These are phyloP conservation scores for Boletus sp. DNA, from an alignment of 768 basidiomycete species.

Conservation along the genomic window DNA sequence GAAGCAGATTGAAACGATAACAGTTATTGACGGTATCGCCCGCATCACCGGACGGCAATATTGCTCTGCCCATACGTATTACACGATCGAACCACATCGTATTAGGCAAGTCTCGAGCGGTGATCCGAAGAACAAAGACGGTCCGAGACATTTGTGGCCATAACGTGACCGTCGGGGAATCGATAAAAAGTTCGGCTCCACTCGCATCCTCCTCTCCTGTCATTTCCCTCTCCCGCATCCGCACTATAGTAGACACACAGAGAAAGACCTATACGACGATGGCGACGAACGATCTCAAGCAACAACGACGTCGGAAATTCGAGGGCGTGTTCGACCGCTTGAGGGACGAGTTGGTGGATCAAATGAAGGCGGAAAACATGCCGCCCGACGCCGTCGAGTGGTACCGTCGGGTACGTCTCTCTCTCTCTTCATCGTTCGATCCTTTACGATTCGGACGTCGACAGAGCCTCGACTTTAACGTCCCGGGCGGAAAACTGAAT, in stretches of 20 bases:
- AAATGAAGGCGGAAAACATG: conserved; percentile 71
- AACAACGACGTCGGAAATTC: conserved; percentile 60
- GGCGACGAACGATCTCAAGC: conserved; percentile 34
- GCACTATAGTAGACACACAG: neutral
- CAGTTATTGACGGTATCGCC: too few species aligned
- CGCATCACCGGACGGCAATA: too few species aligned
- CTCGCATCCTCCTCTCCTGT: neutral
- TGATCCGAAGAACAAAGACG: too few species aligned
- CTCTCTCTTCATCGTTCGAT: neutral
- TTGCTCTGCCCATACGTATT: too few species aligned
- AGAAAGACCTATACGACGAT: conserved; percentile 5
- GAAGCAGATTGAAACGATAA: too few species aligned
- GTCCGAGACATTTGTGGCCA: neutral
- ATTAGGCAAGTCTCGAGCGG: too few species aligned
- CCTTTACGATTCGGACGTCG: neutral
- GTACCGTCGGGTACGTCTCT: conserved; percentile 64
- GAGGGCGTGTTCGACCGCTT: conserved; percentile 69
- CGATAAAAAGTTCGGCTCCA: neutral
- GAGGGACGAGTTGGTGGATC: conserved; percentile 72
- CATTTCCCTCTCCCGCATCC: neutral
- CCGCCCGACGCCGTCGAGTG: conserved; percentile 78
- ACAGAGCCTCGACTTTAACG: conserved; percentile 89
- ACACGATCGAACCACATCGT: too few species aligned
- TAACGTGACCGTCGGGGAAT: neutral
- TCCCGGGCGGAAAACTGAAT: conserved; percentile 96